A percentile compares a stretch with the other conserved stretches of the same genome.
These are phyloP conservation scores for Magnaporthiopsis rhizophila DNA, from an alignment of 2,329 filamentous ascomycete species.

Conservation along the genomic window DNA sequence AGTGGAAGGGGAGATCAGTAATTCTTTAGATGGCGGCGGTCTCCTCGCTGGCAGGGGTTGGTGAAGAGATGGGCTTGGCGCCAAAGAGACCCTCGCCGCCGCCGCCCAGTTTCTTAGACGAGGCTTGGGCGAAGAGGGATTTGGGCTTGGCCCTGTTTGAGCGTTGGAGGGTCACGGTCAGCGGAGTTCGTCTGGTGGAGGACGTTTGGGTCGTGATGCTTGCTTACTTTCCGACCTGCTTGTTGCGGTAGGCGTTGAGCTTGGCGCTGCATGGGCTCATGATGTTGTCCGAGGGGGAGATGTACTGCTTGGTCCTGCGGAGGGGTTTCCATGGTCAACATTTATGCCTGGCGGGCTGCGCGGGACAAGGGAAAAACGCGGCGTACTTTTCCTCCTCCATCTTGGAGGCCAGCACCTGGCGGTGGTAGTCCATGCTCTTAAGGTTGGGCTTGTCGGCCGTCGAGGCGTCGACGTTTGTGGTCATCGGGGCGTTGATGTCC, in stretches of 20 bases:
- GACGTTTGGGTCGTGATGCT: too few species aligned
- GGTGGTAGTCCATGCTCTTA: constrained; percentile 70
- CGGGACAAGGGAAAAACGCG: constrained; percentile 9
- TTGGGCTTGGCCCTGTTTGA: constrained; percentile 53
- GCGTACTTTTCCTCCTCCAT: constrained; percentile 58
- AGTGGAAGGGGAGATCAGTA: background rate
- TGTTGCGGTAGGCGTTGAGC: constrained; percentile 71
- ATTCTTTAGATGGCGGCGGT: background rate
- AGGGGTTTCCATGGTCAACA: background rate
- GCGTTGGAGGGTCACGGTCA: background rate
- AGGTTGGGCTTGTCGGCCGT: constrained; percentile 49
- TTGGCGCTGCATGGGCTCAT: constrained; percentile 82
- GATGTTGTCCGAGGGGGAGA: constrained; percentile 82
- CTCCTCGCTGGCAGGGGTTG: background rate
- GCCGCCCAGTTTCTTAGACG: constrained; percentile 51
- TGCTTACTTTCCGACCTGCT: constrained; percentile 69
- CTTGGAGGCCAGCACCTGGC: constrained; percentile 65
- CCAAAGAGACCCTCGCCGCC: constrained; percentile 35
- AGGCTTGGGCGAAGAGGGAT: constrained; percentile 59
- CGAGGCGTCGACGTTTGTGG: constrained; percentile 26
- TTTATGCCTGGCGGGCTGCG: background rate
- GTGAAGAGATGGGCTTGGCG: constrained; percentile 3
- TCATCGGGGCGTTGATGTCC: constrained; percentile 53
- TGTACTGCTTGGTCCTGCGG: constrained; percentile 39
- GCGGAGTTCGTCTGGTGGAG: background rate